phyloP scores from a whole-genome alignment of 257 asterid genomes.

The Solanum pinnatisectum region DNA sequence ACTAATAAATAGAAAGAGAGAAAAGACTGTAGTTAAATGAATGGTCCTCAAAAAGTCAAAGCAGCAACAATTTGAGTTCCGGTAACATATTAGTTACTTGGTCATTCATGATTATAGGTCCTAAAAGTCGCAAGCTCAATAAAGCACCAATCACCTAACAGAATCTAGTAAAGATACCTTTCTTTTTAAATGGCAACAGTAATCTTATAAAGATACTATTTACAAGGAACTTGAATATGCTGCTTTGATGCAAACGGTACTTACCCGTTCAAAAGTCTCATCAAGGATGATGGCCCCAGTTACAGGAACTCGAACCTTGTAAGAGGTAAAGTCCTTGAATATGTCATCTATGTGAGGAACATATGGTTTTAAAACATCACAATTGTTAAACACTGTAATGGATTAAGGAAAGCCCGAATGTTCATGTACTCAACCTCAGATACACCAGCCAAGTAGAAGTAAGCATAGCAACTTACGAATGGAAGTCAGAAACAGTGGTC shows the following conservation, averaged over 20 bases:
- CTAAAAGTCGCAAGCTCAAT: neutral
- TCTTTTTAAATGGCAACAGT: neutral
- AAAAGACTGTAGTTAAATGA: neutral
- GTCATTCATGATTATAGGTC: neutral
- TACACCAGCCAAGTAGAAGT: neutral
- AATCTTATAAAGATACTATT: neutral
- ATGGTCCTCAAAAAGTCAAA: neutral
- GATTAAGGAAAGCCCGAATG: conserved; percentile 39
- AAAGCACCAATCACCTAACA: neutral
- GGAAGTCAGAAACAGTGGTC: neutral
- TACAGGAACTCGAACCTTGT: conserved; percentile 87
- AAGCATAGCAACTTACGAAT: neutral
- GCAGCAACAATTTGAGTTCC: neutral
- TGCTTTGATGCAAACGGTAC: neutral
- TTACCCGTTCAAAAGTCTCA: conserved; percentile 71
- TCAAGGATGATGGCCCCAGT: conserved; percentile 85
- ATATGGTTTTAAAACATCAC: conserved; percentile 79
- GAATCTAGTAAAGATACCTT: neutral
- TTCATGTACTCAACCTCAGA: neutral
- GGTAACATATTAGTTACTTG: neutral
- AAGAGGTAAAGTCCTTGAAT: conserved; percentile 82
- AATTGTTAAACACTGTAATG: conserved; percentile 65
- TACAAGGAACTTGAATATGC: neutral
- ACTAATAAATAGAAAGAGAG: neutral
- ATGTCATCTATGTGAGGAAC: conserved; percentile 77